phyloP scores from a whole-genome alignment of 345 rosid genomes.

The Microcos paniculata region DNA sequence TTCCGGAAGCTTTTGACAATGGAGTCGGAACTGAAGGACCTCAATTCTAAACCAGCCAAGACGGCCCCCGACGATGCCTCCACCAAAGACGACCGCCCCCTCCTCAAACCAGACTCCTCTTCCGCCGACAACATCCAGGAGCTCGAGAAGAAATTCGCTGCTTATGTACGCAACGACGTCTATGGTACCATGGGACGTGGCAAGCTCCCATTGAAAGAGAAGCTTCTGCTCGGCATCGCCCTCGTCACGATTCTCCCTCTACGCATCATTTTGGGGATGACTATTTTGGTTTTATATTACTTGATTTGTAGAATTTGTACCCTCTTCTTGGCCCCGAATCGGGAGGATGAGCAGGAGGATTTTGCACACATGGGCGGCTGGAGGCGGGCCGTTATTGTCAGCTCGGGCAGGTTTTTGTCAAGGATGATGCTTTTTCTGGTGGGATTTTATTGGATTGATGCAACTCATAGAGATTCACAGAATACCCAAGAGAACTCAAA shows the following conservation, averaged over 20 bases:
- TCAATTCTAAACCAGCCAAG: constrained; percentile 37
- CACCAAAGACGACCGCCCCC: constrained; percentile 74
- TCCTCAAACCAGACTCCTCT: constrained; percentile 56
- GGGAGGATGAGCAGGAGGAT: constrained; percentile 82
- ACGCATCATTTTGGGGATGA: constrained; percentile 54
- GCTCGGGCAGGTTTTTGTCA: constrained; percentile 64
- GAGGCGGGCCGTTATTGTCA: constrained; percentile 70
- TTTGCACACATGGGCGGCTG: constrained; percentile 94
- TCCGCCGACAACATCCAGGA: constrained; percentile 52
- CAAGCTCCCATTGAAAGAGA: constrained; percentile 69
- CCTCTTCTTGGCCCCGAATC: constrained; percentile 67
- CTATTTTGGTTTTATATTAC: constrained; percentile 64
- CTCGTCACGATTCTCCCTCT: constrained; percentile 70
- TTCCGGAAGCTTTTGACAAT: constrained; percentile 18
- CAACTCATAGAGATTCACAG: constrained; percentile 36
- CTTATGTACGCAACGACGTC: constrained; percentile 76
- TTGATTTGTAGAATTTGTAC: constrained; percentile 82
- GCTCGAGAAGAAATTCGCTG: constrained; percentile 85
- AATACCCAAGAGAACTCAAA: constrained; percentile 11
- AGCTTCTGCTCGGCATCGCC: constrained; percentile 51
- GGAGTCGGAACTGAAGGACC: constrained; percentile 68
- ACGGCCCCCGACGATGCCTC: constrained; percentile 29
- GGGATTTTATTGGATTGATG: constrained; percentile 92
- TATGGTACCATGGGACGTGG: constrained; percentile 93
- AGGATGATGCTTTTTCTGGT: constrained; percentile 75